phyloP scores from a whole-genome alignment of 2,329 filamentous ascomycete genomes.

The Chrysoporthe austroafricana region DNA sequence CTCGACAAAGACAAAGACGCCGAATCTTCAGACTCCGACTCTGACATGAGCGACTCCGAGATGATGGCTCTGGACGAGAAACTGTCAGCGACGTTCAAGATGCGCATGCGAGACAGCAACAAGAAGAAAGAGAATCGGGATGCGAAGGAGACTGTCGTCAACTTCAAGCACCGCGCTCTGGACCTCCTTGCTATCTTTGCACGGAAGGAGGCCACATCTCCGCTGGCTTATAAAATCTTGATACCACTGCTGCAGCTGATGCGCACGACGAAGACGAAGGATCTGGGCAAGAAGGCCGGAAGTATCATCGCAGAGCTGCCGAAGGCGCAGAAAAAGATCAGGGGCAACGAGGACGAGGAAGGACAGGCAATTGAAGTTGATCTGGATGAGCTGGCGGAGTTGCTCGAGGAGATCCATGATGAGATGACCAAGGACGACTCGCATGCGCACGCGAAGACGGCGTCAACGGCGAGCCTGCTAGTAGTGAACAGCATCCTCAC shows the following conservation, averaged over 20 bases:
- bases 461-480: constrained; percentile 72
- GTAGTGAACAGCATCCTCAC: constrained; percentile 65
- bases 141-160: constrained; percentile 84
- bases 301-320: constrained; percentile 75
- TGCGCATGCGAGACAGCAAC: constrained; percentile 71
- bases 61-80: constrained; percentile 90
- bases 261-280: constrained; percentile 75
- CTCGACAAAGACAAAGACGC: constrained; percentile 62
- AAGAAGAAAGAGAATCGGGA: constrained; percentile 86
- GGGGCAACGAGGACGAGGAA: constrained; percentile 47
- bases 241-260: constrained; percentile 77
- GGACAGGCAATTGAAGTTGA: constrained; percentile 36
- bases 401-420: constrained; percentile 70
- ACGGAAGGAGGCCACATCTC: constrained; percentile 73
- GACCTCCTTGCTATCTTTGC: constrained; percentile 86
- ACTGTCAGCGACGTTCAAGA: constrained; percentile 82
- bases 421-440: constrained; percentile 67
- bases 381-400: constrained; percentile 49
- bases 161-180: constrained; percentile 93
- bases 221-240: constrained; percentile 70
- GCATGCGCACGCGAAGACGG: constrained; percentile 73
- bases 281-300: constrained; percentile 73
- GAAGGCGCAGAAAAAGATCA: constrained; percentile 65
- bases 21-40: constrained; percentile 64
- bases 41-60: constrained; percentile 92